A percentile compares a stretch with the other conserved stretches of the same genome.
phyloP scores from a whole-genome alignment of 2,329 filamentous ascomycete genomes.

The Aspergillus transmontanensis region DNA sequence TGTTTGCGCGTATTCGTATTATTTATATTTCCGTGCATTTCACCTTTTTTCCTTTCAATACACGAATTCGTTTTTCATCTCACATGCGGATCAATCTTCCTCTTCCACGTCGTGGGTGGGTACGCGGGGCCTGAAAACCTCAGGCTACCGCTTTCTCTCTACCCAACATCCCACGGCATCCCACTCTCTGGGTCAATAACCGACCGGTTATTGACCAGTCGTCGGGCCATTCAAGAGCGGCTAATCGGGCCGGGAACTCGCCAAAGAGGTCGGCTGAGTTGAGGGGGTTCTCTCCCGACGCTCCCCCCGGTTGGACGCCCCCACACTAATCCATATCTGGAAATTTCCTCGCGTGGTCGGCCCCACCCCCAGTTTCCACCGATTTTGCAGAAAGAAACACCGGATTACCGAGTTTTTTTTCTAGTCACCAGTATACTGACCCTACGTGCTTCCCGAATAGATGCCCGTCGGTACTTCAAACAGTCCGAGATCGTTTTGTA shows the following conservation, averaged over 20 bases:
- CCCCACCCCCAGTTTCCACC: conserved; percentile 26
- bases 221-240: conserved; percentile 25
- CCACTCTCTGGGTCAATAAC: conserved; percentile 30
- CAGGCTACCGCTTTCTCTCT: neutral
- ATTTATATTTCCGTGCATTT: neutral
- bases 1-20: conserved; percentile 25
- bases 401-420: conserved; percentile 1
- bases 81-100: neutral
- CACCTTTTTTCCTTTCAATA: neutral
- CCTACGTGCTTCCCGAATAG: conserved; percentile 47
- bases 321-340: conserved; percentile 34
- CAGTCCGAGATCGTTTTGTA: conserved; percentile 98
- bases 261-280: conserved; percentile 8
- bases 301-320: conserved; percentile 26
- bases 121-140: conserved; percentile 18
- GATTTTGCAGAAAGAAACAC: conserved; percentile 3
- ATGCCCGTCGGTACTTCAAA: conserved; percentile 97
- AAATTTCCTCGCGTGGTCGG: conserved; percentile 22
- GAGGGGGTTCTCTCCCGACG: neutral
- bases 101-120: neutral
- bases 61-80: neutral
- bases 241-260: conserved; percentile 24
- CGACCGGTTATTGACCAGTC: conserved; percentile 38
- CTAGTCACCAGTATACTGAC: conserved; percentile 11
- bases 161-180: conserved; percentile 20